A percentile compares a stretch with the other conserved stretches of the same genome.
Conservation (phyloP, 306 rosid species). For the Glycine soja region DNA sequence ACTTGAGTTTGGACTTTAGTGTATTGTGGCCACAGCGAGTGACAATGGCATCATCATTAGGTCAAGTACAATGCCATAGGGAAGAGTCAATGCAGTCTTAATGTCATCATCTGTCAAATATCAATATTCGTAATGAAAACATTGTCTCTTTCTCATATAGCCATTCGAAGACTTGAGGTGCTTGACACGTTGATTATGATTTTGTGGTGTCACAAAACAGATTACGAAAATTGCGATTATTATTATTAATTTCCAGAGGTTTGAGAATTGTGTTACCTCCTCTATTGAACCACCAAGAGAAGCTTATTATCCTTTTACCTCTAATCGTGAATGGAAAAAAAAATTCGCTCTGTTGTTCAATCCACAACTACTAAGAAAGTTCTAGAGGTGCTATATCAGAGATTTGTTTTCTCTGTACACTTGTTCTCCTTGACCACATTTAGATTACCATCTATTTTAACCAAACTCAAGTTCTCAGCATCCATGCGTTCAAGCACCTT, state of each 20-base stretch:
- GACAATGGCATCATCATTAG: background rate
- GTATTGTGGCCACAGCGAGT: background rate
- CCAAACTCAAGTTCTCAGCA: slow-evolving; percentile 56
- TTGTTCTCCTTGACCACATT: slow-evolving; percentile 6
- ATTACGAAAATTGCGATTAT: too few relatives aligned
- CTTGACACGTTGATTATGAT: slow-evolving; percentile 11
- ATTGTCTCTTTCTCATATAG: too few relatives aligned
- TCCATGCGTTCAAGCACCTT: slow-evolving; percentile 79
- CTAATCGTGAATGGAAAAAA: slow-evolving; percentile 15
- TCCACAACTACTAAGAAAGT: background rate
- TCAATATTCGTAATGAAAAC: background rate
- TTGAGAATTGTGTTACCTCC: too few relatives aligned
- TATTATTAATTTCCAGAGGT: too few relatives aligned
- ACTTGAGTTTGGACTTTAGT: slow-evolving; percentile 13
- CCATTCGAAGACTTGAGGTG: background rate
- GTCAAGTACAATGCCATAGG: background rate
- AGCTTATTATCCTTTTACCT: background rate
- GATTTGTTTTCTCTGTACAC: slow-evolving; percentile 5
- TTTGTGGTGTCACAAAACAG: too few relatives aligned
- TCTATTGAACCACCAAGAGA: background rate
- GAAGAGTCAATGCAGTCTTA: background rate
- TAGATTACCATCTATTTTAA: slow-evolving; percentile 36
- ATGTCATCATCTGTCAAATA: slow-evolving; percentile 29
- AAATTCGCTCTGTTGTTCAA: too few relatives aligned
- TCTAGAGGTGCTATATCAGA: background rate